Conservation (phyloP, 768 basidiomycete species). For the Tulasnella sp. region DNA sequence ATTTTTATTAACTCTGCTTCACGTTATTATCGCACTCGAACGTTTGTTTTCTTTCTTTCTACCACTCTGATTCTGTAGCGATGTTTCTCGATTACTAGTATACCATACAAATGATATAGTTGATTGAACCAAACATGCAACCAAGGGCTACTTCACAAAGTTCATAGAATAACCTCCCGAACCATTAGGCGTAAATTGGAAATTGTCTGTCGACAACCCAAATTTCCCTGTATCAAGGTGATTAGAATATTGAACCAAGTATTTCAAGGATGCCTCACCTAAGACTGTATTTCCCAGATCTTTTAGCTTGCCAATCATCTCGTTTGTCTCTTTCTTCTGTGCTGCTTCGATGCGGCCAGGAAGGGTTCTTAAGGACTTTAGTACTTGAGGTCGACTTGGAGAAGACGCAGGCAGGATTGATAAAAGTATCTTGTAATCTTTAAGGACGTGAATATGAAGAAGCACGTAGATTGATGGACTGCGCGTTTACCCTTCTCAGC, state of each 20-base stretch:
- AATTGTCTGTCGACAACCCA: constrained; percentile 90
- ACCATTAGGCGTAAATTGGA: constrained; percentile 88
- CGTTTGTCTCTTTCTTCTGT: constrained; percentile 74
- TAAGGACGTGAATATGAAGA: too few species aligned
- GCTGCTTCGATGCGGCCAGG: constrained; percentile 59
- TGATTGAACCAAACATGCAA: constrained; percentile 1
- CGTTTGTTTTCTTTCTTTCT: constrained; percentile 3
- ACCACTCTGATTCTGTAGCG: not conserved
- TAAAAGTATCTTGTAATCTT: constrained; percentile 71
- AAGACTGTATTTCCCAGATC: constrained; percentile 81
- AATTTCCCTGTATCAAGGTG: constrained; percentile 55
- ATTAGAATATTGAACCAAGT: not conserved
- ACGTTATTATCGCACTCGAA: not conserved
- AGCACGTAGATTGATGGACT: too few species aligned
- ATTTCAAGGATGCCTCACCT: constrained; percentile 36
- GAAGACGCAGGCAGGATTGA: constrained; percentile 46
- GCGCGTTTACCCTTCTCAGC: constrained; percentile 64
- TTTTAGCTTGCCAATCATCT: constrained; percentile 90
- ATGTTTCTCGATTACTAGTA: not conserved
- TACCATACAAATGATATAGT: not conserved
- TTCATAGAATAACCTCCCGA: constrained; percentile 95
- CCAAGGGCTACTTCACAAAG: constrained; percentile 45
- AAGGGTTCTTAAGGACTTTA: constrained; percentile 38
- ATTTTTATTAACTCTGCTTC: constrained; percentile 1
- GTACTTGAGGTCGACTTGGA: constrained; percentile 36